Conservation (phyloP, 345 rosid genomes). For the Bruguiera parviflora region DNA sequence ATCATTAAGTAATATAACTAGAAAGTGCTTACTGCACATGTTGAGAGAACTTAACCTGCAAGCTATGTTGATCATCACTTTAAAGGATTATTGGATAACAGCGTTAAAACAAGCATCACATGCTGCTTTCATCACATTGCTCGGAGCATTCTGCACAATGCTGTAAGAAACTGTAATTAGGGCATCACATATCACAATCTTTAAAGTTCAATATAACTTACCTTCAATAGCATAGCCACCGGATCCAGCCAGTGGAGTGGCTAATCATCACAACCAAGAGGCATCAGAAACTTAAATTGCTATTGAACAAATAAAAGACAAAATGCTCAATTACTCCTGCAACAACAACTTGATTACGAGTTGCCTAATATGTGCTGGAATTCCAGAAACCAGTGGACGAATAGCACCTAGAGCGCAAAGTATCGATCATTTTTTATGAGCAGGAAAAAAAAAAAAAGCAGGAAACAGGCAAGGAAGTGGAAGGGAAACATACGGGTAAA, state of each 20-base stretch:
- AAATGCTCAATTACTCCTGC: conserved; percentile 8
- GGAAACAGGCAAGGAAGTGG: no score
- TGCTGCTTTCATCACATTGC: conserved; percentile 62
- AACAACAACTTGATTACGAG: conserved; percentile 54
- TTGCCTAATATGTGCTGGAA: conserved; percentile 73
- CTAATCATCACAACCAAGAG: conserved; percentile 43
- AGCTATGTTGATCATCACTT: conserved; percentile 82
- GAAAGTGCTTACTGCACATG: background rate
- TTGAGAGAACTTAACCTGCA: conserved; percentile 58
- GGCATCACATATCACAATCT: conserved; percentile 31
- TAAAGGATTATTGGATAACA: conserved; percentile 48
- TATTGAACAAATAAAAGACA: conserved; percentile 5
- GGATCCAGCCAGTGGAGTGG: conserved; percentile 85
- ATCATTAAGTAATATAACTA: conserved; percentile 2
- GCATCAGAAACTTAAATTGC: conserved; percentile 23
- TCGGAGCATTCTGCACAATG: conserved; percentile 70
- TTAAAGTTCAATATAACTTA: conserved; percentile 39
- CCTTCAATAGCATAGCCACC: conserved; percentile 86
- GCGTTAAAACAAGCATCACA: conserved; percentile 74
- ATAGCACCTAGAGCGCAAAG: conserved; percentile 60
- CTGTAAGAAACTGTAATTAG: conserved; percentile 50
- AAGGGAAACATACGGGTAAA: no score
- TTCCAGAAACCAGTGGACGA: conserved; percentile 70
- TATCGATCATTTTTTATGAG: conserved; percentile 39
- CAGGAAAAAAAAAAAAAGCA: no score